Conservation (phyloP, 805 yeast species). For the Ogataea degrootiae region DNA sequence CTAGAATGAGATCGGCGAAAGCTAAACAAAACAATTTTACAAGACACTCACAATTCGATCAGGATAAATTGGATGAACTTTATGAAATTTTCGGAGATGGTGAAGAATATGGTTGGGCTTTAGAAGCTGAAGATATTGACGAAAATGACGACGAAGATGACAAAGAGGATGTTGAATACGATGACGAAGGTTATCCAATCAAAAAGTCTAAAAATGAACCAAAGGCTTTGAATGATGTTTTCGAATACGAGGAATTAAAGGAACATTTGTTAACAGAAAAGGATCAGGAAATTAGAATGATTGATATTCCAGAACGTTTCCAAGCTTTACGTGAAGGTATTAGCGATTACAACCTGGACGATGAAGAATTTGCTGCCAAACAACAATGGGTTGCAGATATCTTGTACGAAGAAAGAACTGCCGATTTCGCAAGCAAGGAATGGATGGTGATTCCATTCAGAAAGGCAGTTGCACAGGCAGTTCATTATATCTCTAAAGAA, state of each 20-base stretch:
- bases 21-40: conserved; percentile 28
- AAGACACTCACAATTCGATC: conserved; percentile 53
- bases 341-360: conserved; percentile 61
- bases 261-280: conserved; percentile 88
- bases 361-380: conserved; percentile 65
- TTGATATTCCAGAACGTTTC: conserved; percentile 89
- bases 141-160: conserved; percentile 41
- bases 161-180: conserved; percentile 25
- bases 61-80: conserved; percentile 88
- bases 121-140: conserved; percentile 77
- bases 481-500: conserved; percentile 69
- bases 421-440: conserved; percentile 33
- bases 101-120: conserved; percentile 96
- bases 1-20: conserved; percentile 31
- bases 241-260: conserved; percentile 89
- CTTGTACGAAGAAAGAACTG: conserved; percentile 52
- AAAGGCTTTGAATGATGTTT: conserved; percentile 76
- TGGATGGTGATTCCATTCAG: conserved; percentile 47
- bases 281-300: conserved; percentile 80
- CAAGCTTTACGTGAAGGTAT: conserved; percentile 72
- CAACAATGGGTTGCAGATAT: conserved; percentile 76
- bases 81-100: conserved; percentile 97
- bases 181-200: conserved; percentile 30
- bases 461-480: conserved; percentile 65
- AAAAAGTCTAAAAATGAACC: conserved; percentile 33